These are phyloP conservation scores for Cercophora scortea DNA, from an alignment of 495 filamentous ascomycete genomes.

Conservation along the genomic window DNA sequence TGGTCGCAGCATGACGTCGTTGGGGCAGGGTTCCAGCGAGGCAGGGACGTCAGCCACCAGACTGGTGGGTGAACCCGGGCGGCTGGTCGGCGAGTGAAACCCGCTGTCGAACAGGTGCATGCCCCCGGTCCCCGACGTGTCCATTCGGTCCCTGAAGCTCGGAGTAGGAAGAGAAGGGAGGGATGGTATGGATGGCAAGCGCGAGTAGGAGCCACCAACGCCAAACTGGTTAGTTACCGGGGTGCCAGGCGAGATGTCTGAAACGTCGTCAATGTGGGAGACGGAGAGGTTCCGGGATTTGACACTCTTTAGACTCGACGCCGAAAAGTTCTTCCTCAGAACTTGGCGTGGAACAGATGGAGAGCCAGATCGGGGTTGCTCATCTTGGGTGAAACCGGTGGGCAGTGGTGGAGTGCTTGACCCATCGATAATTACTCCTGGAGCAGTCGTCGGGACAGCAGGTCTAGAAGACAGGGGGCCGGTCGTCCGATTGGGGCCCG, in stretches of 20 bases:
- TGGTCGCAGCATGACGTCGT: constrained; percentile 74
- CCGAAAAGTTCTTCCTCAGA: constrained; percentile 72
- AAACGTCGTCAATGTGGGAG: constrained; percentile 58
- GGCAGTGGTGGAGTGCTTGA: constrained; percentile 19
- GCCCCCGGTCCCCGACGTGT: constrained; percentile 53
- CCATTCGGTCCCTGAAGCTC: constrained; percentile 43
- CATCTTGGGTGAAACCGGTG: constrained; percentile 22
- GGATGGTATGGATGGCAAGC: constrained; percentile 47
- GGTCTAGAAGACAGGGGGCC: constrained; percentile 22
- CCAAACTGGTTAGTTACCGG: constrained; percentile 59
- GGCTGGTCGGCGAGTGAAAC: constrained; percentile 65
- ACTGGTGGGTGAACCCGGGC: constrained; percentile 54
- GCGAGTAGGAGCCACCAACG: constrained; percentile 33
- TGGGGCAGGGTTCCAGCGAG: constrained; percentile 86
- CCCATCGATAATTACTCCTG: constrained; percentile 10
- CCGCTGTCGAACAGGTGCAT: constrained; percentile 79
- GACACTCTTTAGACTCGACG: constrained; percentile 63
- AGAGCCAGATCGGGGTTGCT: constrained; percentile 29
- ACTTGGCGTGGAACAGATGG: constrained; percentile 35
- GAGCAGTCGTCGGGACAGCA: constrained; percentile 22
- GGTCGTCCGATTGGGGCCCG: constrained; percentile 22
- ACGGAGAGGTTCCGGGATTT: constrained; percentile 69
- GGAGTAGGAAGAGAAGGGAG: constrained; percentile 61
- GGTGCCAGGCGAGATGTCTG: constrained; percentile 63
- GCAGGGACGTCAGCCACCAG: constrained; percentile 48